Evolutionary conservation across 2,329 filamentous ascomycete genomes (phyloP).

Genomic region (Colletotrichum magnum): DNA sequence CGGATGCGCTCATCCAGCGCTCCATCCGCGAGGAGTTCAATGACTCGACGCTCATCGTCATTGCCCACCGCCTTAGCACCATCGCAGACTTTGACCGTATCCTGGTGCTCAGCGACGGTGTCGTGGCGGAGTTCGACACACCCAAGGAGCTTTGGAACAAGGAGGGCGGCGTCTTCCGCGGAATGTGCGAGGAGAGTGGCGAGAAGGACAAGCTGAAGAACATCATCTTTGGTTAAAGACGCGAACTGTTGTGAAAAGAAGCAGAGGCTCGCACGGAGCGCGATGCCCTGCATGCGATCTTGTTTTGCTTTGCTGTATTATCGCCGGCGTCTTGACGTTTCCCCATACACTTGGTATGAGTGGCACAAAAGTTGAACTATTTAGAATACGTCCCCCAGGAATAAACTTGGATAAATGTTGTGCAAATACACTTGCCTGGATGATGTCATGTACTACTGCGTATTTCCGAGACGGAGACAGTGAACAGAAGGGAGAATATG

Average conservation of each 20-base stretch:
- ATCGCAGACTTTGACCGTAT: slow-evolving; percentile 84
- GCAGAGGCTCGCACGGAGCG: not conserved
- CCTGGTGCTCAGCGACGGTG: slow-evolving; percentile 78
- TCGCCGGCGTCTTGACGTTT: not conserved
- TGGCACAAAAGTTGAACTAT: not conserved
- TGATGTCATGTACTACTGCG: too few relatives aligned
- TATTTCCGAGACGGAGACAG: too few relatives aligned
- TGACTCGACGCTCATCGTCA: slow-evolving; percentile 78
- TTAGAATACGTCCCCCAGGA: not conserved
- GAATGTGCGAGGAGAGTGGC: slow-evolving; percentile 75
- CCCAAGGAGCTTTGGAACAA: slow-evolving; percentile 73
- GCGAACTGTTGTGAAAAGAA: not conserved
- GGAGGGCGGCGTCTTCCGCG: slow-evolving; percentile 68
- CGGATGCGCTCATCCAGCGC: slow-evolving; percentile 80
- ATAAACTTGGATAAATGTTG: not conserved
- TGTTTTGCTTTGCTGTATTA: not conserved
- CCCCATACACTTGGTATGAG: not conserved
- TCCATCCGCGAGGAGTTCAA: slow-evolving; percentile 81
- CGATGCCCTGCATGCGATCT: not conserved
- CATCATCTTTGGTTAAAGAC: slow-evolving; percentile 55
- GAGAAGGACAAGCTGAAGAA: slow-evolving; percentile 67
- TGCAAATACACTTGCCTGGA: too few relatives aligned
- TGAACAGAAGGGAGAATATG: too few relatives aligned
- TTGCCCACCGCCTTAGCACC: slow-evolving; percentile 73
- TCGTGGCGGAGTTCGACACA: slow-evolving; percentile 76